Percentiles rank a stretch among this genome's conserved stretches.
Conservation (phyloP, 129 eudicot species). For the Chrysanthemum lavandulifolium region DNA sequence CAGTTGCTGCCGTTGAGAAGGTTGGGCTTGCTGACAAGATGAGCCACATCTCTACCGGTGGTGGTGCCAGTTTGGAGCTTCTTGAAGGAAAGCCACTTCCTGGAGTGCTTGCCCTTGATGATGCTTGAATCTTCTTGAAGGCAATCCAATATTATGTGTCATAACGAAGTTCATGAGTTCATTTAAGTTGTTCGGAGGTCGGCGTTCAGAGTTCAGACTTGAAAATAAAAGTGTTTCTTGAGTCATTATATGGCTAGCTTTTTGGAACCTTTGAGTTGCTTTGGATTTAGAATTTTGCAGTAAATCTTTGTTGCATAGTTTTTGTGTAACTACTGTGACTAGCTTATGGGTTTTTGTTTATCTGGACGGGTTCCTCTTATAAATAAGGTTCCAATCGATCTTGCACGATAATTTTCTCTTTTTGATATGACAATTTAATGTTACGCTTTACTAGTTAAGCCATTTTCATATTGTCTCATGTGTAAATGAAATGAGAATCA, state of each 20-base stretch:
- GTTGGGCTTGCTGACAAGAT: conserved; percentile 91
- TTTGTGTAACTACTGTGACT: conserved; percentile 13
- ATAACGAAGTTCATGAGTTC: background rate
- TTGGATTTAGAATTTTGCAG: conserved; percentile 14
- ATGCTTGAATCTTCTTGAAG: conserved; percentile 42
- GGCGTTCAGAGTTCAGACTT: conserved; percentile 11
- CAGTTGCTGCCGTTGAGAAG: conserved; percentile 93
- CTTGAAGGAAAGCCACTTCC: conserved; percentile 88
- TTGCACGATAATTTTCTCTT: no score
- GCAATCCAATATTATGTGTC: background rate
- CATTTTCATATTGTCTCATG: no score
- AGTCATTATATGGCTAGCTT: conserved; percentile 21
- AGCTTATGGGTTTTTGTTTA: background rate
- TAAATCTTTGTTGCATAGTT: conserved; percentile 23
- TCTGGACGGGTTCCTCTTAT: background rate
- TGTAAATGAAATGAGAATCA: no score
- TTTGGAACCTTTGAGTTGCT: conserved; percentile 20
- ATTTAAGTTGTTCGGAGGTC: conserved; percentile 1
- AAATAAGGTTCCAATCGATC: no score
- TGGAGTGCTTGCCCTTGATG: conserved; percentile 88
- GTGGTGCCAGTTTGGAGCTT: conserved; percentile 97
- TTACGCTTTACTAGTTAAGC: no score
- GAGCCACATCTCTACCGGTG: conserved; percentile 98
- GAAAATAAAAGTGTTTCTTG: conserved; percentile 17
- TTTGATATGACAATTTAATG: no score